Evolutionary conservation across 2,329 filamentous ascomycete species (phyloP), one percentile per base, ranked within the genome.

Genomic region (Curvularia spicifera): DNA sequence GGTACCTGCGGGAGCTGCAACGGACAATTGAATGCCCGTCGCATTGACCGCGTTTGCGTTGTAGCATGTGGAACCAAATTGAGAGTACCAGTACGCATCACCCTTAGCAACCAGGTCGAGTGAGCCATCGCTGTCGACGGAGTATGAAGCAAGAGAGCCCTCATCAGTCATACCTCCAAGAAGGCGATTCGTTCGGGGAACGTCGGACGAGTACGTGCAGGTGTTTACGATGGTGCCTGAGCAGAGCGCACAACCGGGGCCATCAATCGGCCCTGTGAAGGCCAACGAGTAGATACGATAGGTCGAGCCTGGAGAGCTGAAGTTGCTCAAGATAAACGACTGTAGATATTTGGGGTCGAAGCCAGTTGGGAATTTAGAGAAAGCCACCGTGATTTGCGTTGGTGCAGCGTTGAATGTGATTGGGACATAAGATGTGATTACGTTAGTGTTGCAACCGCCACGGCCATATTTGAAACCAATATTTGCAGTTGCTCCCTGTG

Each of bases 191-290:
- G 20, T 40, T 1, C 56, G 51, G 2, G 56, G 56, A 7, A 54
- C 12, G 7, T 58, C 45, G 0, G 51, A 40, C 10, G 48, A 40
- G 18, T 55, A 58, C 15, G 56, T 58, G 40, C 56, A 58, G 0
- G 56, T 55, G n/a, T 58, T 58, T 5, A 58, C 20, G 0, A 58
- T 55, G 8, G 56, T 58, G 15, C 56, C 56, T 15, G 56, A 58
- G 40, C 56, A 58, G 12, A 58, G 46, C 31, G 46, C 39, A 13
- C 56, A 58, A 37, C 56, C 56, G 5, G 56, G 56, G 33, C 46
- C 54, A 12, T 58, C n/a, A 40, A 33, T 42, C n/a, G 56, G 51
- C 15, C 56, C 46, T 5, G 51, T 55, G 26, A 58, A 58, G 20
- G 45, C 24, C 15, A 58, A 18, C 5, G 56, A 58, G 26, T 50